These are phyloP conservation scores for Anisodus acutangulus DNA, from an alignment of 257 asterid genomes.

Conservation along the genomic window DNA sequence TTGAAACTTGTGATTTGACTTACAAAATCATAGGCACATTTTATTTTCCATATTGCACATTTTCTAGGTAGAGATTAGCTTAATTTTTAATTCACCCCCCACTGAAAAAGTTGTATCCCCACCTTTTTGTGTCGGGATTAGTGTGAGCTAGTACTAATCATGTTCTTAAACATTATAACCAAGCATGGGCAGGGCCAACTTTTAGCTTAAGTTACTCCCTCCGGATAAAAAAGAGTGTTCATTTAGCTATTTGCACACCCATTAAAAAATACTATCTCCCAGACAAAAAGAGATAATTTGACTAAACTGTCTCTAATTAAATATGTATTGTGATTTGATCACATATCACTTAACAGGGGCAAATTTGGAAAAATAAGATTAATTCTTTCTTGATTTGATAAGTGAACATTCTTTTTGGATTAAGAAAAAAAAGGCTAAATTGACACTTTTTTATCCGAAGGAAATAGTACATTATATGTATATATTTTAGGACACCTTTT, in stretches of 20 bases:
- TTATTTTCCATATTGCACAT: background rate
- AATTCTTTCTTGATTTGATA: too few species aligned
- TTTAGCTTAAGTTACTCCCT: constrained; percentile 8
- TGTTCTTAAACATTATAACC: constrained; percentile 33
- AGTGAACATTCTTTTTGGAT: too few species aligned
- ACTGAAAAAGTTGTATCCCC: background rate
- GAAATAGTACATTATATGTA: background rate
- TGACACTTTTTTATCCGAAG: too few species aligned
- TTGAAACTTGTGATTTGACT: background rate
- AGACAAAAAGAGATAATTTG: too few species aligned
- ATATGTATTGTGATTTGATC: too few species aligned
- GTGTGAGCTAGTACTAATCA: background rate
- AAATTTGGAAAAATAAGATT: too few species aligned
- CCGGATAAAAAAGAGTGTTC: too few species aligned
- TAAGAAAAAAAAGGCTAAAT: too few species aligned
- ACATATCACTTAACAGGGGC: too few species aligned
- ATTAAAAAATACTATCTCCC: too few species aligned
- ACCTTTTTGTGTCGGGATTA: background rate
- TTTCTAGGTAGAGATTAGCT: background rate
- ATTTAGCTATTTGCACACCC: too few species aligned
- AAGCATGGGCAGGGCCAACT: constrained; percentile 42
- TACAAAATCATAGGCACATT: background rate
- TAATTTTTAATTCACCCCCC: background rate
- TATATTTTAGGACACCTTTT: constrained; percentile 28
- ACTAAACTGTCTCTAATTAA: too few species aligned